These are phyloP conservation scores for Clitopilus hobsonii DNA, from an alignment of 768 basidiomycete genomes.

Conservation along the genomic window DNA sequence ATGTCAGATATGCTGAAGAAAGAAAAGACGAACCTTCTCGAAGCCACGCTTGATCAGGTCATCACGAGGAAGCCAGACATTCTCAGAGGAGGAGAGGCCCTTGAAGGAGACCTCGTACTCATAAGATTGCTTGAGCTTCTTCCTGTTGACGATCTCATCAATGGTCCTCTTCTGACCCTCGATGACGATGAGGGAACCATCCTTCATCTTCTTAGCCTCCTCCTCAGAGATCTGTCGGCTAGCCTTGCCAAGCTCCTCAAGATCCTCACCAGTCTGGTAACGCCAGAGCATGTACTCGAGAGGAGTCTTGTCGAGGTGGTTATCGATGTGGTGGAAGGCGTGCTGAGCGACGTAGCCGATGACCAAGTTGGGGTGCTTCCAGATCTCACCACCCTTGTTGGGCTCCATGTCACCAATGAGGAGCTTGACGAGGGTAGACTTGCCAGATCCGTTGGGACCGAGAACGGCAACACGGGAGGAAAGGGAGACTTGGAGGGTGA, in stretches of 20 bases:
- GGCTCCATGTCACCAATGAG: slow-evolving; percentile 95
- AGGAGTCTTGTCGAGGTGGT: slow-evolving; percentile 97
- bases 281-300: slow-evolving; percentile 99
- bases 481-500: slow-evolving; percentile 94
- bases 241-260: slow-evolving; percentile 95
- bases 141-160: slow-evolving; percentile 85
- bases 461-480: slow-evolving; percentile 98
- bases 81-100: slow-evolving; percentile 91
- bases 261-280: slow-evolving; percentile 98
- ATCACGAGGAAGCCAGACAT: slow-evolving; percentile 95
- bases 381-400: slow-evolving; percentile 95
- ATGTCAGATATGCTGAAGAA: slow-evolving; percentile 5
- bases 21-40: slow-evolving; percentile 62
- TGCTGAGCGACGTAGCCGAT: slow-evolving; percentile 99
- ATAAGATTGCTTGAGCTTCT: slow-evolving; percentile 99
- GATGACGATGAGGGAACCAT: slow-evolving; percentile 77
- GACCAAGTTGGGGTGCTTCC: slow-evolving; percentile 99
- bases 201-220: slow-evolving; percentile 95
- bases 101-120: slow-evolving; percentile 99
- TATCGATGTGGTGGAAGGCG: slow-evolving; percentile 99
- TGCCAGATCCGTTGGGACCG: slow-evolving; percentile 98
- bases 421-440: slow-evolving; percentile 95
- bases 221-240: slow-evolving; percentile 82
- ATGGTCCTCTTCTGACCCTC: slow-evolving; percentile 95
- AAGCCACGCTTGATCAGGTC: slow-evolving; percentile 97